Base-by-base conservation (phyloP, 352 stramenopile species). In the Phytopythium kandeliae region DNA sequence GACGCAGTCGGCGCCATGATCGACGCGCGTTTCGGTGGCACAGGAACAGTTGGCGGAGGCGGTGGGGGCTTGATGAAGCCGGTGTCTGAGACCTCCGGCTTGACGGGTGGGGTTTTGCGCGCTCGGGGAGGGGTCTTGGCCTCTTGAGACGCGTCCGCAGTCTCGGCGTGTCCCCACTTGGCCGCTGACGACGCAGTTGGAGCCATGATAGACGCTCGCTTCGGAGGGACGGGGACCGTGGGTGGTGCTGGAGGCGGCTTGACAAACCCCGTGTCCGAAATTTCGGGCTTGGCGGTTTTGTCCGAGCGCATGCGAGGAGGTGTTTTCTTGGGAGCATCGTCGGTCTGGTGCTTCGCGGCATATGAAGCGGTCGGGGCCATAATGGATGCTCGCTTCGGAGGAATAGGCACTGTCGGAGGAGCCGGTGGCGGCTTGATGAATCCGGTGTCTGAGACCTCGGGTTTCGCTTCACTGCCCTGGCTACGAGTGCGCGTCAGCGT, bases 351-450 rank as follows among this genome's bases (percentile, higher is more conserved):
- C 30, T 64, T 71, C 8, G 62, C 58, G 28, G 57, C 58, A 42
- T 43, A 70, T 17, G 66, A 71, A 35, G 59, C 56, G 22, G 63
- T 68, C 22, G 57, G 57, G 19, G 46, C 46, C 46, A 52, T 72
- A 45, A 70, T 64, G 11, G 67, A 76, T 28, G 60, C 60, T 28
- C 57, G 49, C 48, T 67, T 72, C 54, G 59, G 62, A 17, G 54
- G 54, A 3, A 69, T 37, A 22, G 66, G 63, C 0, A 68, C 52
- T 3, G 60, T 68, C 1, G 60, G 37, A 15, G 62, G 30, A 26
- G 62, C 43, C 16, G 59, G 48, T 17, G 50, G 31, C 25, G 56
- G 54, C 46, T 69, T 69, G 33, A 67, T 54, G 13, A 55, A 69
- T 16, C 63, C 59, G 19, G 56, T 57, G 12, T 52, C 46, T 11